Evolutionary conservation across 495 filamentous ascomycete genomes (phyloP), one percentile per base, ranked within the genome.

Genomic region (Talaromyces thailandensis): DNA sequence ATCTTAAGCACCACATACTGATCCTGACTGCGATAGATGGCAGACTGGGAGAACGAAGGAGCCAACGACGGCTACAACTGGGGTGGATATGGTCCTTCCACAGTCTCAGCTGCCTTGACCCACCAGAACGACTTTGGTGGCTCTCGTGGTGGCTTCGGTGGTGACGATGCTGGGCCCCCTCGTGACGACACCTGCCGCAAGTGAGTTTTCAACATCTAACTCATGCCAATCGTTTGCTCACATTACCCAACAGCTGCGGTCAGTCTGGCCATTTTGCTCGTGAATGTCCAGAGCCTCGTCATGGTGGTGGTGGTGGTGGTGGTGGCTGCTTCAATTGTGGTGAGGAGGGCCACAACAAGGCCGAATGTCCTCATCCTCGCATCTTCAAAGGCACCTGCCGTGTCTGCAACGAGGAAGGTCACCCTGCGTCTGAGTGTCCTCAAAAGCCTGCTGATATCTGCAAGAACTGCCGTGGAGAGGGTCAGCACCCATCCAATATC

Each of bases 261-360:
- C 63, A 73, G 11, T 61, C 71, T 16, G 82, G 76, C 24, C 86
- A 88, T 64, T 81, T 85, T 64, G 79, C 83, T 43, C 81, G 83
- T 32, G 78, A 86, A 25, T 88, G 85, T 64, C 77, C 80, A 1
- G 73, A 82, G 32, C 77, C 76, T 58, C 74, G 76, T 21, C 73
- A 76, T 64, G 71, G 71, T 16, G 75, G 66, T 11, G 69, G 71
- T 16, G 75, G 66, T 11, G 69, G 71, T 32, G 78, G 55, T 77
- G 25, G 82, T 77, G 25, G 81, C 32, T 96, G 91, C 76, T 95
- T 85, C 81, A 92, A 91, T 69, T 96, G 91, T 64, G 89, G 79
- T 25, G 67, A 81, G 68, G 75, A 78, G 64, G 81, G 82, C 3
- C 89, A 93, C 66, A 74, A 72, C 64, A 87, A 90, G 73, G 74